Evolutionary conservation across 495 filamentous ascomycete species (phyloP).

Genomic region (Durotheca rogersii): DNA sequence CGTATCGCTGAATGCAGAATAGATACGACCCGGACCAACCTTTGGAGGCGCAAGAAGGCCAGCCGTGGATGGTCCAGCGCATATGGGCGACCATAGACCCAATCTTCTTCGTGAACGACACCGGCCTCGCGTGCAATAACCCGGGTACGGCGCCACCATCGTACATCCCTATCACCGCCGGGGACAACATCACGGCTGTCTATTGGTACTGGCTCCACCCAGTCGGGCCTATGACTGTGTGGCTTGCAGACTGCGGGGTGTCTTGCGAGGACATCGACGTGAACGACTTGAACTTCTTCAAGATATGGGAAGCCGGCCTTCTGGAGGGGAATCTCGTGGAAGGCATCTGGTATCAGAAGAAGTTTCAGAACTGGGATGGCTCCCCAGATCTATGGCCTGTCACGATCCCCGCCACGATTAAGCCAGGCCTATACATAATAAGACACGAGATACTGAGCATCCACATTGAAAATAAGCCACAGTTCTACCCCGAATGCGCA

Average conservation of each 20-base stretch:
- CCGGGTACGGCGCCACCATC: slow-evolving; percentile 44
- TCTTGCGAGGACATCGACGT: slow-evolving; percentile 45
- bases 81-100: slow-evolving; percentile 48
- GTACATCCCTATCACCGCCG: slow-evolving; percentile 46
- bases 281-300: slow-evolving; percentile 48
- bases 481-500: slow-evolving; percentile 60
- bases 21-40: slow-evolving; percentile 46
- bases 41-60: slow-evolving; percentile 37
- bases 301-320: slow-evolving; percentile 54
- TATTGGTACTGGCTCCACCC: slow-evolving; percentile 57
- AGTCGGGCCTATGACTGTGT: slow-evolving; percentile 53
- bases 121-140: slow-evolving; percentile 45
- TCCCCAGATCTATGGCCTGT: slow-evolving; percentile 48
- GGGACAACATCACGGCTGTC: slow-evolving; percentile 47
- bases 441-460: slow-evolving; percentile 57
- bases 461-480: slow-evolving; percentile 53
- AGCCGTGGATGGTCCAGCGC: slow-evolving; percentile 49
- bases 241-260: slow-evolving; percentile 47
- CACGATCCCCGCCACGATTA: slow-evolving; percentile 49
- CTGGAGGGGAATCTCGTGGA: slow-evolving; percentile 49
- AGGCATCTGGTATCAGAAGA: slow-evolving; percentile 54
- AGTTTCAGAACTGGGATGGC: slow-evolving; percentile 51
- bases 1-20: slow-evolving; percentile 1
- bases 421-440: slow-evolving; percentile 52
- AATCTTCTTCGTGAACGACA: slow-evolving; percentile 41